These are phyloP conservation scores for Amesomyces nigricolor DNA, from an alignment of 2,329 filamentous ascomycete species.

Conservation along the genomic window DNA sequence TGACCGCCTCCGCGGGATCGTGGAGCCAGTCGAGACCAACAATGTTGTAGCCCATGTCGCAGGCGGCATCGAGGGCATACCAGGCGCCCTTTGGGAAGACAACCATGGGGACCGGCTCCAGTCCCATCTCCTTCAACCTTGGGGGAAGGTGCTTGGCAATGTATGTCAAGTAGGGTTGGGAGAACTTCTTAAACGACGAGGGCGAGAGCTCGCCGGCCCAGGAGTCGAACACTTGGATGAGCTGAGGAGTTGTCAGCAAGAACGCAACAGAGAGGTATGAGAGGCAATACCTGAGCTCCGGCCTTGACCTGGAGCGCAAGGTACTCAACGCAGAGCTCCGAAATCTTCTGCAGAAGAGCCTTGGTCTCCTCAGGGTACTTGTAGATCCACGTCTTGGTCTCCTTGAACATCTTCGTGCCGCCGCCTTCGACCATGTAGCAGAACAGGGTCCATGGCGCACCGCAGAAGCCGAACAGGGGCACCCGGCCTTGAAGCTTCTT, in stretches of 20 bases:
- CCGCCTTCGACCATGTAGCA: constrained; percentile 99
- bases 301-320: constrained; percentile 87
- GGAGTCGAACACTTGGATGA: constrained; percentile 95
- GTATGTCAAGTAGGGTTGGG: constrained; percentile 77
- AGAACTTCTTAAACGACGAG: constrained; percentile 73
- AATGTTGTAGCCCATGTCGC: constrained; percentile 84
- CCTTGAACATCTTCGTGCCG: constrained; percentile 88
- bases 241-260: constrained; percentile 38
- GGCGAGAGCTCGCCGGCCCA: constrained; percentile 95
- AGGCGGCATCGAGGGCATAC: constrained; percentile 85
- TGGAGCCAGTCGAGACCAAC: constrained; percentile 95
- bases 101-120: constrained; percentile 87
- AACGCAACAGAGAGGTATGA: too few species aligned
- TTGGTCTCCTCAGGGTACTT: constrained; percentile 77
- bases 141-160: constrained; percentile 77
- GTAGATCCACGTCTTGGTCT: constrained; percentile 96
- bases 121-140: constrained; percentile 64
- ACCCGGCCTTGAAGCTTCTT: constrained; percentile 83
- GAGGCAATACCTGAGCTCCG: constrained; percentile 67
- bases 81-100: constrained; percentile 98
- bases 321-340: constrained; percentile 91
- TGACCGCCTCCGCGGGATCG: constrained; percentile 77
- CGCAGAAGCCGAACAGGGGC: constrained; percentile 92
- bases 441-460: constrained; percentile 91
- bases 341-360: constrained; percentile 80